Conservation (phyloP, 169 alveolate genomes). For the Eimeria necatrix region DNA sequence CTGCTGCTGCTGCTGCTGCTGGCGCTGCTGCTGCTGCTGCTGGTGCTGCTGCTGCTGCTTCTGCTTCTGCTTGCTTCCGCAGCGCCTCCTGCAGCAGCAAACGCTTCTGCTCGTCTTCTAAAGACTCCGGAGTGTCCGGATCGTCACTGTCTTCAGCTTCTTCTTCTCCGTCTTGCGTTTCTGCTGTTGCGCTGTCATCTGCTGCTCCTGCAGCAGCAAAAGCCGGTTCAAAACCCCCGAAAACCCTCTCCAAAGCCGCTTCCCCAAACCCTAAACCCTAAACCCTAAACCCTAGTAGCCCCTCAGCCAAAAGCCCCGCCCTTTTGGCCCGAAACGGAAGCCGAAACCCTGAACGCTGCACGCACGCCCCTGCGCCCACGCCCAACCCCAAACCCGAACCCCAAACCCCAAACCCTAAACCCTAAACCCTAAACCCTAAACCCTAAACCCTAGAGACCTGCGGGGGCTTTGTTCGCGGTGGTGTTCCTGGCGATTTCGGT, state of each 20-base stretch:
- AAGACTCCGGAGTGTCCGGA: slow-evolving; percentile 41
- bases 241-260: background rate
- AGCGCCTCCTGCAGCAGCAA: slow-evolving; percentile 55
- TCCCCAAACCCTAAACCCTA: too few species aligned
- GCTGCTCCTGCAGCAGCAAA: background rate
- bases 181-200: slow-evolving; percentile 25
- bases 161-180: slow-evolving; percentile 37
- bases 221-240: background rate
- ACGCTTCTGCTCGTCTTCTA: slow-evolving; percentile 61
- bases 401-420: too few species aligned
- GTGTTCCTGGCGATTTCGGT: background rate
- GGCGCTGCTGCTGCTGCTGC: background rate
- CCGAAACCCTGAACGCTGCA: too few species aligned
- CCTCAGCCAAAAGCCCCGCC: background rate
- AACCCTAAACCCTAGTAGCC: background rate
- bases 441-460: too few species aligned
- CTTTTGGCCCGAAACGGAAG: too few species aligned
- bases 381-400: too few species aligned
- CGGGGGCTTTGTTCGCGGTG: background rate
- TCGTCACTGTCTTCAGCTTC: slow-evolving; percentile 40
- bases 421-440: too few species aligned
- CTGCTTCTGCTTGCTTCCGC: background rate
- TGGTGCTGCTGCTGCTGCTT: background rate
- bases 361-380: too few species aligned
- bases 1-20: background rate